phyloP scores from a whole-genome alignment of 2,329 filamentous ascomycete species.

The Coniella lustricola region DNA sequence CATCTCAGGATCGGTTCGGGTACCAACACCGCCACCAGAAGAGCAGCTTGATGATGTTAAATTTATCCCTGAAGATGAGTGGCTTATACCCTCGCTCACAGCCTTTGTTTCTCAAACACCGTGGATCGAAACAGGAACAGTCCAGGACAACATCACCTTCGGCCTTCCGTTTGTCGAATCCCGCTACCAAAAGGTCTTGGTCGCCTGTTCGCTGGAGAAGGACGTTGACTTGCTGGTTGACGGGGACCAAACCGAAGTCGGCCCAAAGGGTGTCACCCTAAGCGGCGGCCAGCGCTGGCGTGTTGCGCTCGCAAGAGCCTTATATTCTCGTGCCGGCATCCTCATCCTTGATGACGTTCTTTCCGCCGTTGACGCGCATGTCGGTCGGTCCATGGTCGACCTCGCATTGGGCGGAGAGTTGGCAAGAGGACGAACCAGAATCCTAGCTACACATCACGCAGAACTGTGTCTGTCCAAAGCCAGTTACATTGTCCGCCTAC shows the following conservation, averaged over 20 bases:
- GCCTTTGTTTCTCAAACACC: slow-evolving; percentile 40
- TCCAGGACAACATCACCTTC: slow-evolving; percentile 39
- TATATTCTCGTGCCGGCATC: slow-evolving; percentile 37
- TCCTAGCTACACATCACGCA: slow-evolving; percentile 52
- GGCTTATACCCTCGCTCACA: slow-evolving; percentile 31
- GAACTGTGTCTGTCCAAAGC: slow-evolving; percentile 26
- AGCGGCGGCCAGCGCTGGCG: slow-evolving; percentile 41
- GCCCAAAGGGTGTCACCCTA: slow-evolving; percentile 35
- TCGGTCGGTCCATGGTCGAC: slow-evolving; percentile 41
- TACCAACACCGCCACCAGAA: slow-evolving; percentile 21
- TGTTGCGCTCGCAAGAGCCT: slow-evolving; percentile 36
- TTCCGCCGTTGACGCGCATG: slow-evolving; percentile 41
- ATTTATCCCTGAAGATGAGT: slow-evolving; percentile 21
- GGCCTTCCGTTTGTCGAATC: slow-evolving; percentile 31
- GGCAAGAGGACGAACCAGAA: slow-evolving; percentile 47
- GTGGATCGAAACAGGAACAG: slow-evolving; percentile 39
- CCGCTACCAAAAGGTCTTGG: slow-evolving; percentile 39
- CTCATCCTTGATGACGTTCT: slow-evolving; percentile 42
- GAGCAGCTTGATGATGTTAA: slow-evolving; percentile 18
- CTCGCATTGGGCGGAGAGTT: slow-evolving; percentile 46
- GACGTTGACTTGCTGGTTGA: slow-evolving; percentile 36
- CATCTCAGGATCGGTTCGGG: slow-evolving; percentile 24
- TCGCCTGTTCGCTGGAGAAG: slow-evolving; percentile 36
- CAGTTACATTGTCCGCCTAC: slow-evolving; percentile 25
- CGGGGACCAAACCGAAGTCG: slow-evolving; percentile 37